These are phyloP conservation scores for Fusarium tjaetaba DNA, from an alignment of 2,329 filamentous ascomycete species.

Conservation along the genomic window DNA sequence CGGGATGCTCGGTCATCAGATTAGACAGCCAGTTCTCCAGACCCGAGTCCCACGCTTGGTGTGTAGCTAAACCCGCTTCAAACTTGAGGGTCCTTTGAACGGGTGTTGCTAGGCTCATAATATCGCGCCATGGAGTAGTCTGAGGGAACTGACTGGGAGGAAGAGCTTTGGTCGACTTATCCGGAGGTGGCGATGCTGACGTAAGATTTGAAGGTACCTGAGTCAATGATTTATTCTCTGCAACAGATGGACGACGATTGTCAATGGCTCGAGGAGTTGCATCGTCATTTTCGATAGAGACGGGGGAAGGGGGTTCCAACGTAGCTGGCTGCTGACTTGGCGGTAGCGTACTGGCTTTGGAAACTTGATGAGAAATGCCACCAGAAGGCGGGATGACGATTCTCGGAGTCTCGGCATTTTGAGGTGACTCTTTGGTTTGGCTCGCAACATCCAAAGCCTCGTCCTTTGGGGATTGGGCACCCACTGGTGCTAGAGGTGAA, in stretches of 20 bases:
- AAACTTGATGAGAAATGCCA: constrained; percentile 41
- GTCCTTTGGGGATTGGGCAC: constrained; percentile 26
- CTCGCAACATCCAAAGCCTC: constrained; percentile 7
- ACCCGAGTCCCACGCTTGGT: constrained; percentile 78
- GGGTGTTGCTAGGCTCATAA: constrained; percentile 73
- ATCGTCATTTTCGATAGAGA: constrained; percentile 52
- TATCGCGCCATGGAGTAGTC: constrained; percentile 76
- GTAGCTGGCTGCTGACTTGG: constrained; percentile 32
- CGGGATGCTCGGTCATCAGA: constrained; percentile 58
- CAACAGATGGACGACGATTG: constrained; percentile 51
- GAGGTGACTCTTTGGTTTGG: constrained; percentile 27
- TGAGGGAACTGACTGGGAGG: constrained; percentile 33
- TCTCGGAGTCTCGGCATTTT: constrained; percentile 24
- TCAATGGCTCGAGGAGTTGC: constrained; percentile 36
- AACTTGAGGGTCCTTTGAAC: constrained; percentile 78
- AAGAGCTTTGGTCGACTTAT: constrained; percentile 37
- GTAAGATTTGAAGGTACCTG: constrained; percentile 48
- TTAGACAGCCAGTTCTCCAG: constrained; percentile 67
- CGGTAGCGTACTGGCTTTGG: constrained; percentile 33
- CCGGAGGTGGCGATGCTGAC: constrained; percentile 50
- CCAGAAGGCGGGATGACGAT: constrained; percentile 35
- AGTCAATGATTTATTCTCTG: constrained; percentile 53
- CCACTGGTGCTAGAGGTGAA: constrained; percentile 16
- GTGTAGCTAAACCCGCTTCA: constrained; percentile 75
- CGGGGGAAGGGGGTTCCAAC: constrained; percentile 56